Percentiles rank a stretch among this genome's conserved stretches.
Conservation (phyloP, 1,284 basidiomycete genomes). For the Meripilus lineatus region DNA sequence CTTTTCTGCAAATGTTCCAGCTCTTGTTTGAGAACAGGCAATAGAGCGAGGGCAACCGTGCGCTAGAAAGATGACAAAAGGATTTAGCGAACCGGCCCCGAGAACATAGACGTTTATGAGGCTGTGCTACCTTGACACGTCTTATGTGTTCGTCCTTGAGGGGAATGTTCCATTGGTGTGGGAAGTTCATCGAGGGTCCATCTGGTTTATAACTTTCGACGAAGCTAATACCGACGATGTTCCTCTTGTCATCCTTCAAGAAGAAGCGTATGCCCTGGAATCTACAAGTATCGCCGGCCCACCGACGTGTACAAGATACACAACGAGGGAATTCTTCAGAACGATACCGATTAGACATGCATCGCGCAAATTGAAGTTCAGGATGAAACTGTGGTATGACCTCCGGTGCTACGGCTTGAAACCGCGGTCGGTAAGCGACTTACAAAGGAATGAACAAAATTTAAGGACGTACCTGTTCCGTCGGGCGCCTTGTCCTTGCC, state of each 20-base stretch:
- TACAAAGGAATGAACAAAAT: no score
- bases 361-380: constrained; percentile 69
- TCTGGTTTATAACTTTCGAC: constrained; percentile 56
- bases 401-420: constrained; percentile 12
- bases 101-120: no score
- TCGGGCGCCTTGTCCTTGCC: constrained; percentile 38
- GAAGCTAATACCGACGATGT: constrained; percentile 63
- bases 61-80: constrained; percentile 30
- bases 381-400: constrained; percentile 33
- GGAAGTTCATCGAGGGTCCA: constrained; percentile 58
- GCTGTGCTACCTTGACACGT: constrained; percentile 60
- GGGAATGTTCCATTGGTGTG: constrained; percentile 58
- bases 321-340: constrained; percentile 68
- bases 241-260: constrained; percentile 51
- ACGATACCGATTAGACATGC: constrained; percentile 75
- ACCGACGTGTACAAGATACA: constrained; percentile 74
- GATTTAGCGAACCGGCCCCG: no score
- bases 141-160: constrained; percentile 44
- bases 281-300: constrained; percentile 78
- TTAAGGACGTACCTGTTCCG: constrained; percentile 30
- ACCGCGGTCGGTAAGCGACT: no score
- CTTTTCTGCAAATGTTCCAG: constrained; percentile 58
- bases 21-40: constrained; percentile 68
- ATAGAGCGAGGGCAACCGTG: constrained; percentile 65
- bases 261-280: constrained; percentile 76